These are phyloP conservation scores for Talaromyces atroroseus DNA, from an alignment of 2,329 filamentous ascomycete genomes.

Conservation along the genomic window DNA sequence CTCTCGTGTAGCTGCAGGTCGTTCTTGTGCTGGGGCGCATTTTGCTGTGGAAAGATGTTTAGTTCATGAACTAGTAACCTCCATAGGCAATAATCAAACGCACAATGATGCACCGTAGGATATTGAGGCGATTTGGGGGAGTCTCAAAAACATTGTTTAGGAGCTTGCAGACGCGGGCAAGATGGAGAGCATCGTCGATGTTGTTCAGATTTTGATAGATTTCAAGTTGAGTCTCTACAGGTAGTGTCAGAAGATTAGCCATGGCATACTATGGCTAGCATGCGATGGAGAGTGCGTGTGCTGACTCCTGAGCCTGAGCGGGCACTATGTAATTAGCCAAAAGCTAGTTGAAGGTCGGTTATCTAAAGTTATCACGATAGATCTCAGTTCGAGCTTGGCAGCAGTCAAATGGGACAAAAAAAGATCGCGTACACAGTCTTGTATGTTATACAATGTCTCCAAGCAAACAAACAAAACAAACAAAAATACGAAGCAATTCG, in stretches of 20 bases:
- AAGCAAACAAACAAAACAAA: background rate
- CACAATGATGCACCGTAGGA: background rate
- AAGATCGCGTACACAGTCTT: background rate
- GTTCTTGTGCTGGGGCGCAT: constrained; percentile 2
- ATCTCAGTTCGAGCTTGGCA: background rate
- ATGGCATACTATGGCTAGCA: background rate
- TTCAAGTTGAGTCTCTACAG: background rate
- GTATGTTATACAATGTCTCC: background rate
- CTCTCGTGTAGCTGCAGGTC: background rate
- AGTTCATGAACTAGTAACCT: background rate
- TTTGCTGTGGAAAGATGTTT: constrained; percentile 2
- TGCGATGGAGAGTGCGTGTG: background rate
- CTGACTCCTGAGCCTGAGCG: background rate
- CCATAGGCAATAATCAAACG: background rate
- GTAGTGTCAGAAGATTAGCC: background rate
- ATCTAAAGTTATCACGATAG: too few relatives aligned
- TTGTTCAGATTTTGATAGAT: constrained; percentile 1
- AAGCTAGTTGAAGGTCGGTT: background rate
- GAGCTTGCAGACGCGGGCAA: constrained; percentile 1
- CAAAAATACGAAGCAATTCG: background rate
- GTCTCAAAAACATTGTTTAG: background rate
- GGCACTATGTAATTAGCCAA: background rate
- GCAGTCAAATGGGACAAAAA: background rate
- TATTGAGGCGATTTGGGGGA: background rate
- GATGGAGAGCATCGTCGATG: constrained; percentile 7